Percentiles rank a stretch among this genome's conserved stretches.
phyloP scores from a whole-genome alignment of 2,329 filamentous ascomycete species.

The Fusarium virguliforme region DNA sequence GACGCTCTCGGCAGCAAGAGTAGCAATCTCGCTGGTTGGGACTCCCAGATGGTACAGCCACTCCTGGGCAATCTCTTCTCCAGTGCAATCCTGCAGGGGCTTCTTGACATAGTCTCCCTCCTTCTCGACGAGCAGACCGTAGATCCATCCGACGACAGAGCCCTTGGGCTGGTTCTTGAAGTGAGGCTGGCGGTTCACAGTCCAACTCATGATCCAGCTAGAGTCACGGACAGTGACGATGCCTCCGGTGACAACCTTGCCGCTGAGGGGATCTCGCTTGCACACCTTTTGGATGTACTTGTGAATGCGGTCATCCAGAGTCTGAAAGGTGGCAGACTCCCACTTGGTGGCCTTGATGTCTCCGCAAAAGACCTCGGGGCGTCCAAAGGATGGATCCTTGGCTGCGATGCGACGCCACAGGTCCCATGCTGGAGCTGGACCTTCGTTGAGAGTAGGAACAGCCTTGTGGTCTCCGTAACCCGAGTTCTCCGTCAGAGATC shows the following conservation, averaged over 20 bases:
- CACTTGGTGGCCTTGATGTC: slow-evolving; percentile 52
- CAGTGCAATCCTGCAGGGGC: slow-evolving; percentile 38
- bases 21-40: slow-evolving; percentile 24
- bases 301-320: slow-evolving; percentile 51
- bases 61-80: slow-evolving; percentile 28
- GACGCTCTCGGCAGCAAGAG: slow-evolving; percentile 25
- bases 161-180: slow-evolving; percentile 36
- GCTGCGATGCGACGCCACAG: slow-evolving; percentile 31
- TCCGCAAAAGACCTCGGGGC: slow-evolving; percentile 31
- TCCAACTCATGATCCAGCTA: slow-evolving; percentile 36
- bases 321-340: slow-evolving; percentile 60
- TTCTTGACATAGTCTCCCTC: slow-evolving; percentile 37
- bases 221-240: slow-evolving; percentile 52
- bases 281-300: slow-evolving; percentile 35
- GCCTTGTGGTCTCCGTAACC: slow-evolving; percentile 29
- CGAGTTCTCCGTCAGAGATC: slow-evolving; percentile 34
- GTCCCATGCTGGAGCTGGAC: slow-evolving; percentile 34
- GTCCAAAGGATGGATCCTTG: slow-evolving; percentile 28
- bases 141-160: slow-evolving; percentile 28
- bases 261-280: slow-evolving; percentile 50
- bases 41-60: slow-evolving; percentile 38
- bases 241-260: slow-evolving; percentile 56
- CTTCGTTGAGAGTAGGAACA: slow-evolving; percentile 16
- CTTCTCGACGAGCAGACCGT: slow-evolving; percentile 32
- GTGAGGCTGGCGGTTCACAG: slow-evolving; percentile 35